Conservation (phyloP, 257 asterid genomes). For the Cruciata laevipes region DNA sequence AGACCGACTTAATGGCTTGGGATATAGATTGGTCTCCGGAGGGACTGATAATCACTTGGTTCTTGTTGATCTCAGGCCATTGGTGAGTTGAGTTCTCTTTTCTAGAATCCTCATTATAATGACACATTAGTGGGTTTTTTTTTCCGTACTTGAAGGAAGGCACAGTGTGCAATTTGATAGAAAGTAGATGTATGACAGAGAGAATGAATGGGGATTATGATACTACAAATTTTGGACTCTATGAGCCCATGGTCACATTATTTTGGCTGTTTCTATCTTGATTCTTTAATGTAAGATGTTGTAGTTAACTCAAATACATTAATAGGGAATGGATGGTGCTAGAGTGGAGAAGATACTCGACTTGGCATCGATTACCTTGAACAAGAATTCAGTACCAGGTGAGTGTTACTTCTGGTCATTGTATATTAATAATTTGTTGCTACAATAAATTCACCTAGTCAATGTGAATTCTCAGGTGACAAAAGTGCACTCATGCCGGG, state of each 20-base stretch:
- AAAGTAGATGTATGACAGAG: neutral
- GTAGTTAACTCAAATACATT: neutral
- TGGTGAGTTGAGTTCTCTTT: conserved; percentile 39
- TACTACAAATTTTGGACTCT: too few species aligned
- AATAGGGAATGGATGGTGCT: conserved; percentile 89
- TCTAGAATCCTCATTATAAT: neutral
- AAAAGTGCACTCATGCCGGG: conserved; percentile 91
- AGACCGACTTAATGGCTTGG: conserved; percentile 58
- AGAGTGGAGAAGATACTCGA: conserved; percentile 90
- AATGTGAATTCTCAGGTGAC: conserved; percentile 45
- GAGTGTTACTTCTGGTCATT: conserved; percentile 15
- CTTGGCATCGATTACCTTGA: conserved; percentile 90
- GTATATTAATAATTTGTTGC: neutral
- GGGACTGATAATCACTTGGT: conserved; percentile 98
- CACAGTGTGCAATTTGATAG: neutral
- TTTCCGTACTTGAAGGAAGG: neutral
- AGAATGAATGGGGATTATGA: neutral
- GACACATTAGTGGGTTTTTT: neutral
- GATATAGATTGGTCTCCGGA: conserved; percentile 74
- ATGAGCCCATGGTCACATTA: neutral
- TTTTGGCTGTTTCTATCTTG: neutral
- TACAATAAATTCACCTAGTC: neutral
- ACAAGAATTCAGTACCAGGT: conserved; percentile 97
- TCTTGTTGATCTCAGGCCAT: conserved; percentile 91
- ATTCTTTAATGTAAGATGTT: neutral